Conservation (phyloP, 257 asterid species). For the Verbena officinalis region DNA sequence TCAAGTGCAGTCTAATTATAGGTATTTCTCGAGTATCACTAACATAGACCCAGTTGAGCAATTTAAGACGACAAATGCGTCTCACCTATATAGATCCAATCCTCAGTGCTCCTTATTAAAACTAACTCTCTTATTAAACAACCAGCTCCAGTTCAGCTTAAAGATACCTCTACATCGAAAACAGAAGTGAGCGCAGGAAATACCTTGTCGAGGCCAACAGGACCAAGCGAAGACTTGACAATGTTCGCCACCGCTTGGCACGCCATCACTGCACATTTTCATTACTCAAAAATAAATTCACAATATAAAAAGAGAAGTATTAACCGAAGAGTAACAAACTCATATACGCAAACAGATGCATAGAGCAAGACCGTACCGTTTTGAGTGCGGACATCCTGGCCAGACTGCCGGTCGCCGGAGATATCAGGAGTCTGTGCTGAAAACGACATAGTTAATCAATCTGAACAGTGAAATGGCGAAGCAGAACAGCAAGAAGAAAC, state of each 20-base stretch:
- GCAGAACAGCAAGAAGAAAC: constrained; percentile 24
- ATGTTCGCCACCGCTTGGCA: constrained; percentile 92
- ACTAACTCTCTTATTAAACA: not conserved
- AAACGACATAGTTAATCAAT: constrained; percentile 45
- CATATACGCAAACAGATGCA: not conserved
- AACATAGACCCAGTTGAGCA: not conserved
- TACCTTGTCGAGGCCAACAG: constrained; percentile 99
- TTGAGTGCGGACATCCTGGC: constrained; percentile 94
- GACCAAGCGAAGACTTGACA: constrained; percentile 96
- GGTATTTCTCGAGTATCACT: not conserved
- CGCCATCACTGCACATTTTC: constrained; percentile 65
- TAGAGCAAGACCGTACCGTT: constrained; percentile 61
- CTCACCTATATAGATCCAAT: constrained; percentile 7
- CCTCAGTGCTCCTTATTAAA: not conserved
- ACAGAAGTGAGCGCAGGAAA: not conserved
- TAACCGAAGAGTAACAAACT: not conserved
- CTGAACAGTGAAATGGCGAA: not conserved
- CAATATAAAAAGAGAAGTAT: not conserved
- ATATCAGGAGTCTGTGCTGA: constrained; percentile 65
- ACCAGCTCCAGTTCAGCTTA: not conserved
- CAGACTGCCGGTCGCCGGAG: constrained; percentile 91
- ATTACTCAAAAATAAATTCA: not conserved
- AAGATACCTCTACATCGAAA: not conserved
- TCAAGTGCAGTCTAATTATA: not conserved
- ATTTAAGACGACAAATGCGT: constrained; percentile 17